A percentile compares a stretch with the other conserved stretches of the same genome.
Conservation (phyloP, 1,284 basidiomycete species). For the Sporisorium sorghi region DNA sequence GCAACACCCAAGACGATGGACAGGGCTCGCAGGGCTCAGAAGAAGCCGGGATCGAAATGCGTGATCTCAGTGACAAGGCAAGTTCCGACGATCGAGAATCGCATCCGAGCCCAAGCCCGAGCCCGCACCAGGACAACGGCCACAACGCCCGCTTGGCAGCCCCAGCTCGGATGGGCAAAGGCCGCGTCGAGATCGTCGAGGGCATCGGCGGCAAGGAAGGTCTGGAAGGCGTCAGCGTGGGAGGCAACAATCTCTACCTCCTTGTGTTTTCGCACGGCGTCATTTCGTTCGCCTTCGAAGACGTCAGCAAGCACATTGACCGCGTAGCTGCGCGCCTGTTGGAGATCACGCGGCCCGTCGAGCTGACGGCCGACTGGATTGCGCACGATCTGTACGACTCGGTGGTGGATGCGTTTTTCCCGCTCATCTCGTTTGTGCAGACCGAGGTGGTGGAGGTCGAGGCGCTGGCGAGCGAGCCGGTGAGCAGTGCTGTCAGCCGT, state of each 20-base stretch:
- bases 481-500: slow-evolving; percentile 6
- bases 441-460: slow-evolving; percentile 74
- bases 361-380: slow-evolving; percentile 78
- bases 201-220: slow-evolving; percentile 74
- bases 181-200: slow-evolving; percentile 74
- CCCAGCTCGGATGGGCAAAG: slow-evolving; percentile 40
- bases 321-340: slow-evolving; percentile 79
- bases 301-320: slow-evolving; percentile 86
- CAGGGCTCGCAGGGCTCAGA: neutral
- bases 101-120: neutral
- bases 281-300: slow-evolving; percentile 90
- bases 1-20: slow-evolving; percentile 5
- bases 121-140: slow-evolving; percentile 8
- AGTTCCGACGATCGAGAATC: neutral
- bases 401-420: slow-evolving; percentile 93
- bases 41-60: slow-evolving; percentile 41
- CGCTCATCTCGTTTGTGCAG: slow-evolving; percentile 84
- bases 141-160: slow-evolving; percentile 31
- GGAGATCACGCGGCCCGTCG: slow-evolving; percentile 62
- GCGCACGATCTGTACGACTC: slow-evolving; percentile 93
- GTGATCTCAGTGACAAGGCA: slow-evolving; percentile 17
- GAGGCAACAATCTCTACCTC: slow-evolving; percentile 87
- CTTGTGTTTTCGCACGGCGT: slow-evolving; percentile 91
- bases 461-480: slow-evolving; percentile 38
- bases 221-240: slow-evolving; percentile 75